Conservation (phyloP, 2,329 filamentous ascomycete species). For the Aureobasidium uvarum region DNA sequence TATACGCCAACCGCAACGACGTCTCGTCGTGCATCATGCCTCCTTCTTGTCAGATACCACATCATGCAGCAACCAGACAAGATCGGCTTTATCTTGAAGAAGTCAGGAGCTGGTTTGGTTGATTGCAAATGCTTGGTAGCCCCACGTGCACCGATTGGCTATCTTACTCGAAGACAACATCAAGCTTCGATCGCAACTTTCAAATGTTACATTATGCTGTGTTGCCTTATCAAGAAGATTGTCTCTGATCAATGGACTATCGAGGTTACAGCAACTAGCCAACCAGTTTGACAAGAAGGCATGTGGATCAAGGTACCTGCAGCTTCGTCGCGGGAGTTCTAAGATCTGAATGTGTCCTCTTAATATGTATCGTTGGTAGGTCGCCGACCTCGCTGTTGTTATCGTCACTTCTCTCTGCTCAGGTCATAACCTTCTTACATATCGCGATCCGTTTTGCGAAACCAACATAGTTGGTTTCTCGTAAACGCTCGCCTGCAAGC, state of each 20-base stretch:
- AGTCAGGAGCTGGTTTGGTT: background rate
- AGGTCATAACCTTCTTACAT: background rate
- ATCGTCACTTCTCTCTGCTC: background rate
- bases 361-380: background rate
- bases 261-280: slow-evolving; percentile 5
- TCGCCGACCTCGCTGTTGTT: slow-evolving; percentile 4
- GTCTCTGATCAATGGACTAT: background rate
- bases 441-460: background rate
- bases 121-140: background rate
- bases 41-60: slow-evolving; percentile 14
- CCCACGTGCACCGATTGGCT: background rate
- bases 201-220: slow-evolving; percentile 9
- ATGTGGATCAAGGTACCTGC: slow-evolving; percentile 5
- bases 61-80: background rate
- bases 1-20: background rate
- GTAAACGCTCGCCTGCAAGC: background rate
- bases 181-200: slow-evolving; percentile 4
- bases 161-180: slow-evolving; percentile 10
- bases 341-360: background rate
- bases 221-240: background rate
- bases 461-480: background rate
- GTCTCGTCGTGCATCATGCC: background rate
- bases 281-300: background rate
- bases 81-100: background rate
- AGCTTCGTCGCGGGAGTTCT: background rate